phyloP scores from a whole-genome alignment of 2,329 filamentous ascomycete species.

The Fusarium sulawesiense region DNA sequence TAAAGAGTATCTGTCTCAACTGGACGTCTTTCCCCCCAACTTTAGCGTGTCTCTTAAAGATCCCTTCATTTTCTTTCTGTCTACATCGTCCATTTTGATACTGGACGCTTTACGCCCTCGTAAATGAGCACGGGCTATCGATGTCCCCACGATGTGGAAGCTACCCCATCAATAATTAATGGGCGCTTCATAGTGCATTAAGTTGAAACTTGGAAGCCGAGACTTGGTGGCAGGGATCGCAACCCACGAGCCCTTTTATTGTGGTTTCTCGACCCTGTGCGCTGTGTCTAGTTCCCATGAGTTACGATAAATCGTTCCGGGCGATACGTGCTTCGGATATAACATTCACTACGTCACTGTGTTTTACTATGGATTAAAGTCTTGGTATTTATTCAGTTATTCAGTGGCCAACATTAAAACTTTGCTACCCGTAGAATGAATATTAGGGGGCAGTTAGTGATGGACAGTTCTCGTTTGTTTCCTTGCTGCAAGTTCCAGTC shows the following conservation, averaged over 20 bases:
- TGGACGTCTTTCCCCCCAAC: background rate
- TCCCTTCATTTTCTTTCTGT: background rate
- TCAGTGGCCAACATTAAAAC: background rate
- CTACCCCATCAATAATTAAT: background rate
- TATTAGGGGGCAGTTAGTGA: background rate
- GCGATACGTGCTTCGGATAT: background rate
- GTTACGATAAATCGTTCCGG: background rate
- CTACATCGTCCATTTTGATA: background rate
- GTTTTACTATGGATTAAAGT: background rate
- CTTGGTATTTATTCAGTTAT: background rate
- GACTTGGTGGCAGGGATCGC: constrained; percentile 11
- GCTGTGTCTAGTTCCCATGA: background rate
- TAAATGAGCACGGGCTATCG: background rate
- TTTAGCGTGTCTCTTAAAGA: background rate
- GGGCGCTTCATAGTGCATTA: background rate
- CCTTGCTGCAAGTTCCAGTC: background rate
- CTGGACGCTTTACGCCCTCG: background rate
- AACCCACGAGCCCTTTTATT: background rate
- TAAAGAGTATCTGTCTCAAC: background rate
- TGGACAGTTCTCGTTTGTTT: background rate
- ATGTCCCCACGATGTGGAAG: background rate
- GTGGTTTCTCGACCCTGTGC: background rate
- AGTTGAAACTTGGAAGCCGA: constrained; percentile 11
- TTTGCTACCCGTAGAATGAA: background rate
- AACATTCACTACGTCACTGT: background rate